These are phyloP conservation scores for Nepenthes alata DNA, from an alignment of 179 eudicot species.

Conservation along the genomic window DNA sequence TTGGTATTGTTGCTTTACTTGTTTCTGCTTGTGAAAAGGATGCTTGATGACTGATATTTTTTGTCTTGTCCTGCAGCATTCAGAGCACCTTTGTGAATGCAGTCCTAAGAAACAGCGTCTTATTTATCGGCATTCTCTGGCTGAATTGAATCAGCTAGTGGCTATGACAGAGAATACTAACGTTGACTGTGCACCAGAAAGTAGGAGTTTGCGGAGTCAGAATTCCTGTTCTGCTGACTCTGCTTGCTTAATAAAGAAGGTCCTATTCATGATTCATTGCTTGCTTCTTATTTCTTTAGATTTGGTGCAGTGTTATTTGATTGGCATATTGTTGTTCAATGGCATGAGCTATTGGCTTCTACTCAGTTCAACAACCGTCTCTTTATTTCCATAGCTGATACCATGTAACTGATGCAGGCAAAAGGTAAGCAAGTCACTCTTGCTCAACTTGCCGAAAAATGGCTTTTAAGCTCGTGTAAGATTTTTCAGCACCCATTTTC, in stretches of 20 bases:
- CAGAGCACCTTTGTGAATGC: constrained; percentile 96
- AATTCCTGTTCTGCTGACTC: constrained; percentile 24
- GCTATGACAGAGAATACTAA: constrained; percentile 24
- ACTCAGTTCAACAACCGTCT: neutral
- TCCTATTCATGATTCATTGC: constrained; percentile 9
- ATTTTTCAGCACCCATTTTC: constrained; percentile 59
- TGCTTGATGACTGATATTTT: constrained; percentile 2
- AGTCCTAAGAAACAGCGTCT: constrained; percentile 58
- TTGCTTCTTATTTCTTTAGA: neutral
- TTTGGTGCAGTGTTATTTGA: neutral
- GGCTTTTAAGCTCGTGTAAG: constrained; percentile 60
- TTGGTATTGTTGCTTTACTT: neutral
- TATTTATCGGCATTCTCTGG: constrained; percentile 74
- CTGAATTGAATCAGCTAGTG: constrained; percentile 55
- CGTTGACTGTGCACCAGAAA: constrained; percentile 19
- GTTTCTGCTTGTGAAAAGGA: neutral
- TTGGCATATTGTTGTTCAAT: neutral
- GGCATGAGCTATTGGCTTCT: too few species aligned
- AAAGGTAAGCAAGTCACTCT: constrained; percentile 56
- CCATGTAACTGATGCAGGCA: constrained; percentile 32
- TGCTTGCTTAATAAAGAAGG: constrained; percentile 69
- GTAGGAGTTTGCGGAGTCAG: constrained; percentile 24
- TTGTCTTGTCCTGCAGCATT: constrained; percentile 56
- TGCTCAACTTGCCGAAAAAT: constrained; percentile 70
- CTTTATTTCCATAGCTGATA: neutral